phyloP scores from a whole-genome alignment of 306 rosid genomes.

The Vachellia collinsii region DNA sequence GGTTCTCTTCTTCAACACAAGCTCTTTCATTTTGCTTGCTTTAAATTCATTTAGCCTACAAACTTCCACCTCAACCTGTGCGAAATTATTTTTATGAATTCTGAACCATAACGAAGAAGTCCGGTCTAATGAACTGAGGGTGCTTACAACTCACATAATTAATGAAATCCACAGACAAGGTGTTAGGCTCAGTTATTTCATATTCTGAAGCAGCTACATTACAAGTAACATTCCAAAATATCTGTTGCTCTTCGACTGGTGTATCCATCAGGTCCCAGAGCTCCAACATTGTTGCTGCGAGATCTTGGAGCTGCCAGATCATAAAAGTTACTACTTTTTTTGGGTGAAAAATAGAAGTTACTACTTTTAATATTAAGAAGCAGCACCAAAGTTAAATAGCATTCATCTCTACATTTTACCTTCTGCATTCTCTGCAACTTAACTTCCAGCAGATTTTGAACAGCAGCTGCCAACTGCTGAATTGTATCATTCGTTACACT shows the following conservation, averaged over 20 bases:
- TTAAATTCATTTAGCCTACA: conserved; percentile 83
- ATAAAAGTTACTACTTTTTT: conserved; percentile 13
- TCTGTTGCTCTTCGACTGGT: conserved; percentile 92
- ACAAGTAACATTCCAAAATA: conserved; percentile 88
- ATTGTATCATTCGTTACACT: conserved; percentile 66
- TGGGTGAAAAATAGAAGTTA: too few species aligned
- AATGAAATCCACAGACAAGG: conserved; percentile 75
- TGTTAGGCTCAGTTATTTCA: conserved; percentile 85
- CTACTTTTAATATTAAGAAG: conserved; percentile 27
- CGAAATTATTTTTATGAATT: conserved; percentile 24
- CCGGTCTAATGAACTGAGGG: background rate
- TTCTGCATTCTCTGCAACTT: conserved; percentile 92
- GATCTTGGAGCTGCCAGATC: conserved; percentile 91
- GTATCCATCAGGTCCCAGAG: conserved; percentile 99
- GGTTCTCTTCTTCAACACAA: conserved; percentile 80
- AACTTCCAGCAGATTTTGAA: conserved; percentile 57
- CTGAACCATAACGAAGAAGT: conserved; percentile 24
- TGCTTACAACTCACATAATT: conserved; percentile 62
- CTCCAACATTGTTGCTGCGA: conserved; percentile 84
- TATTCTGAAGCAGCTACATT: conserved; percentile 91
- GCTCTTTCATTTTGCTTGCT: conserved; percentile 97
- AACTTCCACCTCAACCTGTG: conserved; percentile 92
- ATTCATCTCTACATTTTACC: conserved; percentile 48
- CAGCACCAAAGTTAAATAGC: conserved; percentile 20
- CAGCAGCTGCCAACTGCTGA: conserved; percentile 59